Conservation (phyloP, 2,329 filamentous ascomycete species). For the Karstenula rhodostoma region DNA sequence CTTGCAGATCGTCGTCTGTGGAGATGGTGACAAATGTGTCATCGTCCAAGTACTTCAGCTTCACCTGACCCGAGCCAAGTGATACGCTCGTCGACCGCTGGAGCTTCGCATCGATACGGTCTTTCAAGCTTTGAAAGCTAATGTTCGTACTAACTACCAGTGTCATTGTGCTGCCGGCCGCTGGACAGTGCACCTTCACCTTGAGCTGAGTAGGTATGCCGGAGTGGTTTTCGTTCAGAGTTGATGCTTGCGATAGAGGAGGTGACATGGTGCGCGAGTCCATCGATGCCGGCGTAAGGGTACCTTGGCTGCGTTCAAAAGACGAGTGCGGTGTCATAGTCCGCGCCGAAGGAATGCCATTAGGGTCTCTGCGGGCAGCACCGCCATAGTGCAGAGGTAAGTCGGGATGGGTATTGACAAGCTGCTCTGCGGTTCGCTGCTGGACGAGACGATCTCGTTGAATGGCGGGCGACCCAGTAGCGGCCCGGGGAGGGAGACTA, state of each 20-base stretch:
- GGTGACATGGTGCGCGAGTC: slow-evolving; percentile 51
- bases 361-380: slow-evolving; percentile 42
- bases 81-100: slow-evolving; percentile 84
- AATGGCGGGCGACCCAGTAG: slow-evolving; percentile 74
- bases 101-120: slow-evolving; percentile 95
- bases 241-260: slow-evolving; percentile 37
- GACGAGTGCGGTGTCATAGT: slow-evolving; percentile 51
- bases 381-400: slow-evolving; percentile 31
- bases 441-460: slow-evolving; percentile 66
- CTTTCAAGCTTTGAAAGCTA: slow-evolving; percentile 89
- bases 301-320: slow-evolving; percentile 47
- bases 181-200: slow-evolving; percentile 85
- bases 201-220: slow-evolving; percentile 79
- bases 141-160: slow-evolving; percentile 97
- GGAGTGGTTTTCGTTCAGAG: slow-evolving; percentile 33
- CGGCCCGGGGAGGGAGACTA: slow-evolving; percentile 71
- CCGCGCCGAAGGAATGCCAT: slow-evolving; percentile 35
- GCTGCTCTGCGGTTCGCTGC: slow-evolving; percentile 45
- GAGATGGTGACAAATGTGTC: slow-evolving; percentile 93
- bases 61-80: slow-evolving; percentile 81
- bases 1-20: slow-evolving; percentile 94
- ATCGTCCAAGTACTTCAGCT: slow-evolving; percentile 90
- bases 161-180: slow-evolving; percentile 87
- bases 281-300: slow-evolving; percentile 48
- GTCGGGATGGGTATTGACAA: slow-evolving; percentile 53